Conservation (phyloP, 1,284 basidiomycete species). For the Tilletia indica region DNA sequence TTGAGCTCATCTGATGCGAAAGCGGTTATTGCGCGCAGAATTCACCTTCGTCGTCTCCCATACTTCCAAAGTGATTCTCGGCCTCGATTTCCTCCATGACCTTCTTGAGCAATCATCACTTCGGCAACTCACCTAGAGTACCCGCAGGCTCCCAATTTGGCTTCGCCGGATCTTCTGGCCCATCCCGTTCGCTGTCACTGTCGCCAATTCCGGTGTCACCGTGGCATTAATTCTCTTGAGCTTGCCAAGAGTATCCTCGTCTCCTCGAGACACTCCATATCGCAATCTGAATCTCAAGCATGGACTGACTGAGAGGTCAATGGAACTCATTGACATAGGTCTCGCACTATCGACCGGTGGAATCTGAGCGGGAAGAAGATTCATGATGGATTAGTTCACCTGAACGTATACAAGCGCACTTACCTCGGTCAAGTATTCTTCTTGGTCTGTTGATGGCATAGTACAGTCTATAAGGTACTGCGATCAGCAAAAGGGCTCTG, state of each 20-base stretch:
- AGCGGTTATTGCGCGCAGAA: no score
- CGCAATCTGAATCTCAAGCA: slow-evolving; percentile 86
- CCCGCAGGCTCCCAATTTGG: no score
- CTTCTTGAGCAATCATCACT: no score
- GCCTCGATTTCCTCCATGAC: no score
- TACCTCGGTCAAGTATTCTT: slow-evolving; percentile 76
- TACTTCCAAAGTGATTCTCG: no score
- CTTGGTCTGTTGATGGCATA: slow-evolving; percentile 86
- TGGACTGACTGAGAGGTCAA: slow-evolving; percentile 77
- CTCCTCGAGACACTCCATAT: slow-evolving; percentile 95
- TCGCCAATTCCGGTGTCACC: no score
- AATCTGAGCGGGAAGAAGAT: slow-evolving; percentile 76
- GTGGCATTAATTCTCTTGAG: slow-evolving; percentile 82
- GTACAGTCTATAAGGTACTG: slow-evolving; percentile 83
- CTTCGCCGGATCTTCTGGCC: no score
- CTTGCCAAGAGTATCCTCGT: slow-evolving; percentile 83
- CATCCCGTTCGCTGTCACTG: no score
- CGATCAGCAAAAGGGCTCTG: slow-evolving; percentile 90
- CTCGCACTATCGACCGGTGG: slow-evolving; percentile 60
- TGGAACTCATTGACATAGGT: slow-evolving; percentile 82
- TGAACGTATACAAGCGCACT: background rate
- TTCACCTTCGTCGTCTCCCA: no score
- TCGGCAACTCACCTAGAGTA: no score
- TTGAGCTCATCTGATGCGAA: no score
- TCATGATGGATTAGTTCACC: background rate